These are phyloP conservation scores for Dictyostelium citrinum DNA, from an alignment of 78 protist genomes.

Conservation along the genomic window DNA sequence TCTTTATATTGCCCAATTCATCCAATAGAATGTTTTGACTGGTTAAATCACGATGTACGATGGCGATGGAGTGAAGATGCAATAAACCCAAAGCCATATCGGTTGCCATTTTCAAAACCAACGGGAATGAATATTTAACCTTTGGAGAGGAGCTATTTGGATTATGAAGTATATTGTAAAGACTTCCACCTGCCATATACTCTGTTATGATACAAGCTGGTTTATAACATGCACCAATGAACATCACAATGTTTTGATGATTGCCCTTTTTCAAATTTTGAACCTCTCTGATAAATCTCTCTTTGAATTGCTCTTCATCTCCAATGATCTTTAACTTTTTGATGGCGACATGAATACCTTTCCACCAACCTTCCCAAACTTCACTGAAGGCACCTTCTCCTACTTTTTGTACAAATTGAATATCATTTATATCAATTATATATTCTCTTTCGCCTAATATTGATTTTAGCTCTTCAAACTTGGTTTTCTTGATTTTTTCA, in stretches of 20 bases:
- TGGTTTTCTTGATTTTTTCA: constrained; percentile 63
- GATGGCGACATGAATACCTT: constrained; percentile 53
- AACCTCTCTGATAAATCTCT: constrained; percentile 50
- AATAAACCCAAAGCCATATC: constrained; percentile 52
- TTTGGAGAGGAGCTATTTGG: constrained; percentile 7
- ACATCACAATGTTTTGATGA: constrained; percentile 74
- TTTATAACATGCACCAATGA: constrained; percentile 74
- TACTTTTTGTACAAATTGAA: constrained; percentile 53
- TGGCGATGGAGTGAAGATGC: constrained; percentile 34
- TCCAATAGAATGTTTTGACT: constrained; percentile 64
- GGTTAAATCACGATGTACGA: constrained; percentile 71
- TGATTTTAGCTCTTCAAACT: constrained; percentile 34
- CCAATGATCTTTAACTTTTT: constrained; percentile 63
- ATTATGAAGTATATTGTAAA: constrained; percentile 43
- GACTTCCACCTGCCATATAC: constrained; percentile 55
- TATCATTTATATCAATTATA: constrained; percentile 54
- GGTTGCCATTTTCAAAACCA: constrained; percentile 63
- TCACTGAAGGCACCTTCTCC: constrained; percentile 79
- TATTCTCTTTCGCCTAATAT: constrained; percentile 17
- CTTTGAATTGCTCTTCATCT: constrained; percentile 68
- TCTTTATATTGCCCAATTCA: constrained; percentile 56
- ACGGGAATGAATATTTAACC: constrained; percentile 28
- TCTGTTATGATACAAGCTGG: constrained; percentile 73
- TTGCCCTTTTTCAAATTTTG: constrained; percentile 39
- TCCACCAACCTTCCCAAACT: constrained; percentile 82